Evolutionary conservation across 192 early-diverging fungal species (phyloP), one percentile per base, ranked within the genome.

Genomic region (Fimicolochytrium jonesii): DNA sequence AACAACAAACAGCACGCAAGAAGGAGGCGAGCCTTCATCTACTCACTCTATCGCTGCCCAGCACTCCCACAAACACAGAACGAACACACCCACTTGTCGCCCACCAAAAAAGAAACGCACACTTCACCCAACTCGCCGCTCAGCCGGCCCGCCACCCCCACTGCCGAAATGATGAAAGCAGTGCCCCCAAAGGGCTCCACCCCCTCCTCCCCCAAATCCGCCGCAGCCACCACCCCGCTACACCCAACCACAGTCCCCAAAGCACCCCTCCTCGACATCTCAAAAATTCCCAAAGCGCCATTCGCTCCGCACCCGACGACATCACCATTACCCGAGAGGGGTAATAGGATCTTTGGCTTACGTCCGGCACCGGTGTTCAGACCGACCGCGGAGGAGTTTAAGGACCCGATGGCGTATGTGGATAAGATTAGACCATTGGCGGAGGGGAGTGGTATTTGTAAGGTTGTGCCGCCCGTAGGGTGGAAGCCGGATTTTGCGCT

Each of bases 401-500:
- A 59, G 10, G 86, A 93, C 60, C 94, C 95, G 11, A 71, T 95
- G 23, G 69, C 71, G 50, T 98, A 90, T 69, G 92, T 98, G 70
- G 84, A 88, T 47, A 80, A 69, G 50, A 95, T 96, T 66, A 77
- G 87, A 11, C 63, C 77, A 1, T 72, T 83, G 61, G 93, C 85
- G 43, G 90, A 95, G 63, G 53, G 73, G 57, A 81, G 83, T n/a
- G 93, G 95, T 5, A 86, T 95, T 47, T 85, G 88, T 71, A 98
- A 98, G 70, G 90, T 98, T 62, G 81, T 98, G 29, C 95, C 95
- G 46, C 95, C 95, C 13, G 68, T 65, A 33, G 82, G 80, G 6
- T 98, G 93, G 89, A 83, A 77, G 26, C 92, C 93, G 52, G 77
- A 61, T 33, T 94, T 93, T 77, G 73, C 86, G 7, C 64, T 98